phyloP scores from a whole-genome alignment of 2,329 filamentous ascomycete species.

The Sporothrix phasma region DNA sequence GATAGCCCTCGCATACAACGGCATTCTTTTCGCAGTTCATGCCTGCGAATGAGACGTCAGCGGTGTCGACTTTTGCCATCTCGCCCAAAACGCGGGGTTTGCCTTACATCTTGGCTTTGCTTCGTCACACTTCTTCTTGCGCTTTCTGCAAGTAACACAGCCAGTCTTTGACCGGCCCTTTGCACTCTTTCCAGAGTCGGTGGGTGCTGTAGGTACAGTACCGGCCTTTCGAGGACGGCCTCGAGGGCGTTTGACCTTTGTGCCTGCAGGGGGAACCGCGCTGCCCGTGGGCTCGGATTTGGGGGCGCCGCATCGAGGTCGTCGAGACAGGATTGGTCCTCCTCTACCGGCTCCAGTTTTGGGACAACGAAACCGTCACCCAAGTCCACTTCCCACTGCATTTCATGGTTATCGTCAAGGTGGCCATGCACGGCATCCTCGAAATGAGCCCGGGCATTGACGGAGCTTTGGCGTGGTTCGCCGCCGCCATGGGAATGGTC shows the following conservation, averaged over 20 bases:
- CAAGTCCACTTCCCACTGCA: constrained; percentile 37
- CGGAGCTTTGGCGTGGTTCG: background rate
- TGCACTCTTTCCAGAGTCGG: constrained; percentile 56
- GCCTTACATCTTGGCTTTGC: constrained; percentile 55
- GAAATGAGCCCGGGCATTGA: constrained; percentile 4
- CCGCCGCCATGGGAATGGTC: constrained; percentile 3
- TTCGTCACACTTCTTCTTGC: constrained; percentile 66
- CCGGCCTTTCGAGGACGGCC: constrained; percentile 78
- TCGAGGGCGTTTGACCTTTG: constrained; percentile 54
- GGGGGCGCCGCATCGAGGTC: constrained; percentile 39
- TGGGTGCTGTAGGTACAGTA: constrained; percentile 41
- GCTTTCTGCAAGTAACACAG: constrained; percentile 56
- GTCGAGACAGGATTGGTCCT: constrained; percentile 43
- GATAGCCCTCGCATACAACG: constrained; percentile 83
- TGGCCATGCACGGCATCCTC: background rate
- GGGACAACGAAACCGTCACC: constrained; percentile 39
- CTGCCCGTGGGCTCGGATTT: constrained; percentile 22
- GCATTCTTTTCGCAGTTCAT: constrained; percentile 91
- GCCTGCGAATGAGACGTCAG: too few species aligned
- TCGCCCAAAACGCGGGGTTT: background rate
- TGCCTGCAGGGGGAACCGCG: constrained; percentile 20
- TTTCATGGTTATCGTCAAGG: constrained; percentile 30
- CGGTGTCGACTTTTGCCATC: too few species aligned
- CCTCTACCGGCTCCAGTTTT: constrained; percentile 48
- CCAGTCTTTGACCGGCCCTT: constrained; percentile 67